These are phyloP conservation scores for Pseudocercospora fuligena DNA, from an alignment of 2,329 filamentous ascomycete species.

Conservation along the genomic window DNA sequence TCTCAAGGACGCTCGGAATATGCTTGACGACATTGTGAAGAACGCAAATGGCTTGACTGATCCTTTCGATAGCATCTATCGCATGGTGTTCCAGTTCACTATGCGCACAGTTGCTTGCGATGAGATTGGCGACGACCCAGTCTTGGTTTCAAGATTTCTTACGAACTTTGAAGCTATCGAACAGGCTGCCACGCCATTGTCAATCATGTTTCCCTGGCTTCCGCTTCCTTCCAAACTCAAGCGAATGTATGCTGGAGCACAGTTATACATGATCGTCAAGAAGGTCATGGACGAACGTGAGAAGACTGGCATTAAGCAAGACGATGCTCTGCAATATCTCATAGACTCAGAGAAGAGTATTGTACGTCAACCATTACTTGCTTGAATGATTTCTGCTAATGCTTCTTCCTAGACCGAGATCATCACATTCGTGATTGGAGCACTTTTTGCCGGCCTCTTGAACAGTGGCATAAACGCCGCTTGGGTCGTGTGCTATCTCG, in stretches of 20 bases:
- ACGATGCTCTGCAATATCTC: slow-evolving; percentile 60
- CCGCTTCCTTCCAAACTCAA: slow-evolving; percentile 52
- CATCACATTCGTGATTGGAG: slow-evolving; percentile 56
- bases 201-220: slow-evolving; percentile 60
- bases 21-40: slow-evolving; percentile 46
- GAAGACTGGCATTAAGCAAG: slow-evolving; percentile 47
- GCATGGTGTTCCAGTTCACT: slow-evolving; percentile 61
- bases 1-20: slow-evolving; percentile 48
- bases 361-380: background rate
- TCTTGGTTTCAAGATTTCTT: slow-evolving; percentile 50
- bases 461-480: slow-evolving; percentile 62
- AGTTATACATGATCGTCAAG: slow-evolving; percentile 56
- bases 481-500: slow-evolving; percentile 58
- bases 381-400: background rate
- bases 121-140: slow-evolving; percentile 58
- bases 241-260: slow-evolving; percentile 52
- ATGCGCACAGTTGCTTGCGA: slow-evolving; percentile 60
- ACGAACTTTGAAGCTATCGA: slow-evolving; percentile 56
- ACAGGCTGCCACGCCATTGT: slow-evolving; percentile 46
- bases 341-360: slow-evolving; percentile 58
- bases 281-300: slow-evolving; percentile 54
- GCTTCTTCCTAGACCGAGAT: slow-evolving; percentile 23
- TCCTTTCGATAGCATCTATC: slow-evolving; percentile 60
- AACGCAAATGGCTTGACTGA: slow-evolving; percentile 49
- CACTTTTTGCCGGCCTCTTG: slow-evolving; percentile 62